A percentile compares a stretch with the other conserved stretches of the same genome.
phyloP scores from a whole-genome alignment of 2,329 filamentous ascomycete genomes.

The Ceratocystis cacaofunesta region DNA sequence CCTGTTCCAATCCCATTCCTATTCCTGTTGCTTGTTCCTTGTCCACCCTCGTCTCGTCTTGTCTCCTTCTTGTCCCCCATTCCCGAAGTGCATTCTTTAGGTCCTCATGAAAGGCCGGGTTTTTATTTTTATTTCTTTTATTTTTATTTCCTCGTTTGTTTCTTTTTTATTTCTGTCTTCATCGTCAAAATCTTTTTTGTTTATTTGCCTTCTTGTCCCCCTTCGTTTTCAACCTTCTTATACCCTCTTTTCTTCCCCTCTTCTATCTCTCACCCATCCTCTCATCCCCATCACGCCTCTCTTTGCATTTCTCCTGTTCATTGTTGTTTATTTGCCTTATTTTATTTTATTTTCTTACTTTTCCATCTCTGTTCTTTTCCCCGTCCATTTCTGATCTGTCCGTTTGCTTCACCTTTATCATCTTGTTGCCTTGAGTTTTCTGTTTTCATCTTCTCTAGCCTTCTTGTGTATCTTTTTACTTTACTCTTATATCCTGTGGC shows the following conservation, averaged over 20 bases:
- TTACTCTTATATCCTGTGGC: background rate
- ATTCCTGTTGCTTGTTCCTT: conserved; percentile 1
- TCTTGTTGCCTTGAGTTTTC: background rate
- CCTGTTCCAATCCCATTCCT: background rate
- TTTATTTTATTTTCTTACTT: background rate
- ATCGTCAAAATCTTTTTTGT: background rate
- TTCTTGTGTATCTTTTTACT: conserved; percentile 1
- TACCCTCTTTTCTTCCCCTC: background rate
- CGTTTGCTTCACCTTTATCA: background rate
- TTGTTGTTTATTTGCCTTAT: conserved; percentile 4
- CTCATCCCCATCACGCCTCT: background rate
- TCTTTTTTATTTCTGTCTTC: background rate
- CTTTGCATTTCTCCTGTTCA: conserved; percentile 2
- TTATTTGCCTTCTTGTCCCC: background rate
- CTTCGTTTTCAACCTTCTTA: background rate
- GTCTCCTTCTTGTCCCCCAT: background rate
- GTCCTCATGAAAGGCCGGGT: too few relatives aligned
- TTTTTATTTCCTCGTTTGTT: background rate
- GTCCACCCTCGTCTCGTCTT: background rate
- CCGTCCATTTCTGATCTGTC: background rate
- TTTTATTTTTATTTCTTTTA: background rate
- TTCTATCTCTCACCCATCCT: background rate
- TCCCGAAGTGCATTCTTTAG: background rate
- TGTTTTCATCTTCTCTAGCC: background rate
- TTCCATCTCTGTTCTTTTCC: background rate